Conservation (phyloP, 257 asterid species). For the Marsdenia floribunda region DNA sequence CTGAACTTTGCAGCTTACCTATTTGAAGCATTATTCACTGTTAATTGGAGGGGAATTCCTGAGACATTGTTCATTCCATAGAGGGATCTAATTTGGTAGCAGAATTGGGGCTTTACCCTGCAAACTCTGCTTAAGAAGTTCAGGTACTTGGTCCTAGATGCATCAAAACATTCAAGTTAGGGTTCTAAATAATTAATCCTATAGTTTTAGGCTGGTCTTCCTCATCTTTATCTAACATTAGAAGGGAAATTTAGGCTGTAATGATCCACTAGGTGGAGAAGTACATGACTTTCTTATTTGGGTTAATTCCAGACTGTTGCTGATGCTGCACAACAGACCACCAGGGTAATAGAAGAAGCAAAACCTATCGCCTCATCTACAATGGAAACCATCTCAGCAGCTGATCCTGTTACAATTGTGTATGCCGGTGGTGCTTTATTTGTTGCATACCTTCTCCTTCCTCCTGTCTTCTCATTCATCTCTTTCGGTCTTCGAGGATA, state of each 20-base stretch:
- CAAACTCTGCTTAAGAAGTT: neutral
- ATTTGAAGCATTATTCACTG: too few species aligned
- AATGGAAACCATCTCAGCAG: constrained; percentile 61
- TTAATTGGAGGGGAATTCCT: neutral
- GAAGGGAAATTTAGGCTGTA: neutral
- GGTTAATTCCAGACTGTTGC: constrained; percentile 59
- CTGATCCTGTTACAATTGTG: constrained; percentile 63
- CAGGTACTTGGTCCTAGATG: constrained; percentile 1
- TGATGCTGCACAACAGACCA: constrained; percentile 83
- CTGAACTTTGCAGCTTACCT: too few species aligned
- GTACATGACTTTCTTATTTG: neutral
- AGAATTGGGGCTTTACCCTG: neutral
- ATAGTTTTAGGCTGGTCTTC: neutral
- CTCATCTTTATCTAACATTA: neutral
- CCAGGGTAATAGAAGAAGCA: constrained; percentile 69
- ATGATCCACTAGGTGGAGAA: neutral
- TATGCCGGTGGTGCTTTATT: constrained; percentile 72
- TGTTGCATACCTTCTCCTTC: constrained; percentile 65
- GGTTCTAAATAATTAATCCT: neutral
- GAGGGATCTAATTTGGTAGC: neutral
- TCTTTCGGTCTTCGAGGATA: constrained; percentile 76
- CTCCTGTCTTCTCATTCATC: constrained; percentile 70
- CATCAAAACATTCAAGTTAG: neutral
- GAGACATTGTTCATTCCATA: neutral
- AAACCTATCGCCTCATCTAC: constrained; percentile 84